Evolutionary conservation across 2,329 filamentous ascomycete genomes (phyloP).

Genomic region (Neoarthrinium moseri): DNA sequence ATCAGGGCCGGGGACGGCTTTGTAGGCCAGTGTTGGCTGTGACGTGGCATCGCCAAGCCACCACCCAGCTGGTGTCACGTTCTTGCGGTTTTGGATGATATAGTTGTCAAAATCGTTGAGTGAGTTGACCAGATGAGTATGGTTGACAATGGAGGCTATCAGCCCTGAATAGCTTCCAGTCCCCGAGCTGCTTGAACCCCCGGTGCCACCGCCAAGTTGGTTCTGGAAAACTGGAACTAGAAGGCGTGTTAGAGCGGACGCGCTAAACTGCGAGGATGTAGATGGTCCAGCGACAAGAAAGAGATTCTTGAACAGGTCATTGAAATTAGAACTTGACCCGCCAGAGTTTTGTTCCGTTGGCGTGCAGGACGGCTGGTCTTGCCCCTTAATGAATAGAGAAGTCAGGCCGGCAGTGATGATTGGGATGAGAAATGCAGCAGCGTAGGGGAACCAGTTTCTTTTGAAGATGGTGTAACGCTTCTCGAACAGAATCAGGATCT

Average conservation of each 20-base stretch:
- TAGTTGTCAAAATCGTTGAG: conserved; percentile 67
- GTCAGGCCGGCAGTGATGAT: conserved; percentile 78
- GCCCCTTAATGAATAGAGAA: conserved; percentile 66
- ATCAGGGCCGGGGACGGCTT: conserved; percentile 58
- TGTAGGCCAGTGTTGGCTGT: conserved; percentile 68
- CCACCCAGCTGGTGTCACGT: conserved; percentile 75
- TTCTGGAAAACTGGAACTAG: conserved; percentile 39
- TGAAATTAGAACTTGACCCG: conserved; percentile 34
- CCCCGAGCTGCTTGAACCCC: neutral
- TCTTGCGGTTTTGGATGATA: conserved; percentile 61
- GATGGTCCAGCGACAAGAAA: conserved; percentile 44
- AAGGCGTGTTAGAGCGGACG: conserved; percentile 26
- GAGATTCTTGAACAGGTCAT: conserved; percentile 30
- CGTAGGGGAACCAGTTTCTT: conserved; percentile 74
- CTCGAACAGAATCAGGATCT: conserved; percentile 71
- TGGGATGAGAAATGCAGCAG: conserved; percentile 73
- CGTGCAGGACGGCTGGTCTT: conserved; percentile 23
- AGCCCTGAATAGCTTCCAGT: too few species aligned
- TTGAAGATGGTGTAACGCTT: conserved; percentile 78
- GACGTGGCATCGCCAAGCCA: conserved; percentile 66
- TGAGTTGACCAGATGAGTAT: conserved; percentile 57
- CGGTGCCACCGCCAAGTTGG: conserved; percentile 17
- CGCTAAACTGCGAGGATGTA: conserved; percentile 37
- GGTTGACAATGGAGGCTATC: conserved; percentile 26
- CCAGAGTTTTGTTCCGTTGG: conserved; percentile 29